These are phyloP conservation scores for Dichotomocladium elegans DNA, from an alignment of 371 early-diverging fungal species.

Conservation along the genomic window DNA sequence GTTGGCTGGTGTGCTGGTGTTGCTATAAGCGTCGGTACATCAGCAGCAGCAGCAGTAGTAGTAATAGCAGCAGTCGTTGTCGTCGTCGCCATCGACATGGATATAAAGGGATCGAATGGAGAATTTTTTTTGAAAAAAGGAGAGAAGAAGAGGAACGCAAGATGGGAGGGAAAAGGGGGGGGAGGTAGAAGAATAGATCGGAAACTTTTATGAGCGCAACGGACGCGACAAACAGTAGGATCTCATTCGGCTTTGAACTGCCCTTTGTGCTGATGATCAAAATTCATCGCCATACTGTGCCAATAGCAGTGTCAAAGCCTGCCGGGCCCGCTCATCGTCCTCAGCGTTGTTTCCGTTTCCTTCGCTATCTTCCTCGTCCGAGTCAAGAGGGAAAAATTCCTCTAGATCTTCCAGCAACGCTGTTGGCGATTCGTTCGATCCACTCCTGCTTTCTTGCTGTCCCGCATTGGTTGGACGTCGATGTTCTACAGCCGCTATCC, in stretches of 20 bases:
- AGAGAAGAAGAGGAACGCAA: background rate
- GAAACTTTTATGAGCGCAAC: background rate
- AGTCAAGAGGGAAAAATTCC: background rate
- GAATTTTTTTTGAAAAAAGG: slow-evolving; percentile 2
- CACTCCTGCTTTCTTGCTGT: background rate
- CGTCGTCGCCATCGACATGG: too few relatives aligned
- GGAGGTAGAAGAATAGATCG: background rate
- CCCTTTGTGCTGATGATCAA: background rate
- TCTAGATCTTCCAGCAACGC: background rate
- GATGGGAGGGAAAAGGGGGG: background rate
- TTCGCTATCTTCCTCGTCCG: background rate
- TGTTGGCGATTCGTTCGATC: background rate
- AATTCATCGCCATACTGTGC: slow-evolving; percentile 5
- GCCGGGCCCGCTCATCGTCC: slow-evolving; percentile 6
- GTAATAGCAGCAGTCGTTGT: background rate
- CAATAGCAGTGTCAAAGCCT: slow-evolving; percentile 10
- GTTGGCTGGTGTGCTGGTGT: too few relatives aligned
- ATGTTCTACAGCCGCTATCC: background rate
- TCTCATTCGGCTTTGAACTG: slow-evolving; percentile 2
- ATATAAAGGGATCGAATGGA: slow-evolving; percentile 2
- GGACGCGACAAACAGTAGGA: background rate
- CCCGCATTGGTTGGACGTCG: background rate
- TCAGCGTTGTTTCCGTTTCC: background rate
- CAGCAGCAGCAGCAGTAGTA: too few relatives aligned
- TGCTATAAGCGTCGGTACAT: too few relatives aligned